phyloP scores from a whole-genome alignment of 2,329 filamentous ascomycete species.

The Lomentospora prolificans region DNA sequence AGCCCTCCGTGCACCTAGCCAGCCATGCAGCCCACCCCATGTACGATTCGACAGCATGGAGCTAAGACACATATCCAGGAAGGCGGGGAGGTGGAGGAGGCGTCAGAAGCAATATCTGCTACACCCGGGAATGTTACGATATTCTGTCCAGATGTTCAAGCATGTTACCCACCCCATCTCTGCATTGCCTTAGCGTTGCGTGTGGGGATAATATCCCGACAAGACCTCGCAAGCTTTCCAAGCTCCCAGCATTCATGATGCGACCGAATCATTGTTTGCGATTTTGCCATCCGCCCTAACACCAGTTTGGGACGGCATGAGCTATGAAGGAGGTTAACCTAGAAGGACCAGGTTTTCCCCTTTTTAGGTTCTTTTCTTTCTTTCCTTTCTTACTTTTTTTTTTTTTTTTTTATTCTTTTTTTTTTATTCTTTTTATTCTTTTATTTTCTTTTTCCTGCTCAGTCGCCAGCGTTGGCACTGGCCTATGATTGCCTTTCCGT shows the following conservation, averaged over 20 bases:
- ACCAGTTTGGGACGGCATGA: neutral
- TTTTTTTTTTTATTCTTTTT: no score
- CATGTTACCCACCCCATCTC: neutral
- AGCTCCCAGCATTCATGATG: conserved; percentile 4
- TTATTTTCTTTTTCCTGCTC: no score
- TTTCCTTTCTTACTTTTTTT: no score
- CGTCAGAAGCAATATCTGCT: neutral
- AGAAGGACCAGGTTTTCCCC: no score
- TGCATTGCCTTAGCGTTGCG: neutral
- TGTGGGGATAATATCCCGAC: neutral
- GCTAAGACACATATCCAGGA: neutral
- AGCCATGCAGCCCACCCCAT: no score
- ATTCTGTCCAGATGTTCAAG: neutral
- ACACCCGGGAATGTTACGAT: neutral
- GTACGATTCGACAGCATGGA: no score
- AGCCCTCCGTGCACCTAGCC: no score
- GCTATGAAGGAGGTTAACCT: neutral
- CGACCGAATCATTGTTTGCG: neutral
- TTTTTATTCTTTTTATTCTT: no score
- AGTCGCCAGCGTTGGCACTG: no score
- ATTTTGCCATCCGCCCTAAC: neutral
- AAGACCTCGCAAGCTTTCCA: neutral
- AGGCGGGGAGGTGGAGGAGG: neutral
- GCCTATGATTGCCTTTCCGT: no score
- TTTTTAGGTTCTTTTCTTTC: no score